Base-by-base conservation (phyloP, 2,329 filamentous ascomycete genomes). In the Didymella keratinophila region DNA sequence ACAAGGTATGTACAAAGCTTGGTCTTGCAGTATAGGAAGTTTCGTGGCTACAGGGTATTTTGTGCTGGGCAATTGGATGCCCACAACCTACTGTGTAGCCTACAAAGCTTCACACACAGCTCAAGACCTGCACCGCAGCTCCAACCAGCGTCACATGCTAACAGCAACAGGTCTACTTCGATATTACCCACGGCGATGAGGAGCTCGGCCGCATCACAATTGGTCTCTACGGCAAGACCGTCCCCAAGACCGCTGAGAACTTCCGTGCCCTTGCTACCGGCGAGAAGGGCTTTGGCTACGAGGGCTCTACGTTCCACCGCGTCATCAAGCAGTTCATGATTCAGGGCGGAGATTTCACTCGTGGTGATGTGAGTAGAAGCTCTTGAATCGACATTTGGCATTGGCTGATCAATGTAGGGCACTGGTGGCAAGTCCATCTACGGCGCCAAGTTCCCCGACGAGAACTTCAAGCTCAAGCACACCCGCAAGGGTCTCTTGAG, bases 391-490 rank as follows among this genome's bases (percentile, higher is more conserved):
- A n/a, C n/a, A n/a, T n/a, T n/a, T n/a, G n/a, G n/a, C n/a, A n/a
- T n/a, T n/a, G n/a, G n/a, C n/a, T n/a, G n/a, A n/a, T n/a, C n/a
- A n/a, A n/a, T n/a, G n/a, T n/a, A n/a, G n/a, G 86, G 91, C 72
- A 93, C 91, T 64, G 91, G 91, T 76, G 91, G 91, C 79, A 93
- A 93, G 85, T 92, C 89, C 66, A 94, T 95, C 83, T 95, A 94
- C 78, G 91, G 91, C 72, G 83, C 86, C 70, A 91, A 91, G 81
- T 95, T 95, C 82, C 80, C 86, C 66, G 91, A 96, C 73, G 91
- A 96, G 88, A 95, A 94, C 89, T 95, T 96, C 86, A 94, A 95
- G 88, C 85, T 94, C 76, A 93, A 93, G 79, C 92, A 96, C 87
- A 86, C 84, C 83, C 93, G 92, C 86, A 89, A 88, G 79, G 91